Conservation (phyloP, 495 filamentous ascomycete species). For the Neurospora africana region DNA sequence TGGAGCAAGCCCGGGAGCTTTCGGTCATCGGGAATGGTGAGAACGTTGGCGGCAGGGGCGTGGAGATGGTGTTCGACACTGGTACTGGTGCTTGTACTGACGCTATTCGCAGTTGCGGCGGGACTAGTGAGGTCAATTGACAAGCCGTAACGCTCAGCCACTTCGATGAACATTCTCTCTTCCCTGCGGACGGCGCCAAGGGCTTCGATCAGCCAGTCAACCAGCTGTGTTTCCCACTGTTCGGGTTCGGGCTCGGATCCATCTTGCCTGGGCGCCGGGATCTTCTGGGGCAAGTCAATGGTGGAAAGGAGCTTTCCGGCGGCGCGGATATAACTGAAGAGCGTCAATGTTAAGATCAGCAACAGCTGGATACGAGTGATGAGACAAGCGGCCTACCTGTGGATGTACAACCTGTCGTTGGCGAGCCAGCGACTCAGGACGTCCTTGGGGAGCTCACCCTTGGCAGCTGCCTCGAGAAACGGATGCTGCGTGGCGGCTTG, state of each 20-base stretch:
- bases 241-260: conserved; percentile 15
- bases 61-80: conserved; percentile 10
- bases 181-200: conserved; percentile 58
- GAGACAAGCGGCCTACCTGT: conserved; percentile 37
- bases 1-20: conserved; percentile 20
- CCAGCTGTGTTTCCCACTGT: conserved; percentile 29
- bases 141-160: conserved; percentile 50
- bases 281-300: conserved; percentile 42
- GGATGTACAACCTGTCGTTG: conserved; percentile 66
- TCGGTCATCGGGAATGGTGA: conserved; percentile 9
- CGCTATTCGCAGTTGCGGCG: conserved; percentile 8
- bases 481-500: conserved; percentile 50
- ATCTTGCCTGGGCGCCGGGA: conserved; percentile 16
- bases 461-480: conserved; percentile 58
- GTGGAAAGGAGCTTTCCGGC: conserved; percentile 56
- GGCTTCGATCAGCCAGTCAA: conserved; percentile 50
- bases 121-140: conserved; percentile 29
- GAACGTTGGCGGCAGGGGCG: neutral
- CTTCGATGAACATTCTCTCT: conserved; percentile 56
- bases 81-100: conserved; percentile 10
- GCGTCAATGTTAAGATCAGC: neutral
- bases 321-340: conserved; percentile 40
- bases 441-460: conserved; percentile 46
- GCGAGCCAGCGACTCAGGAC: conserved; percentile 58
- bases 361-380: neutral